Conservation (phyloP, 495 filamentous ascomycete species). For the Echria macrotheca region DNA sequence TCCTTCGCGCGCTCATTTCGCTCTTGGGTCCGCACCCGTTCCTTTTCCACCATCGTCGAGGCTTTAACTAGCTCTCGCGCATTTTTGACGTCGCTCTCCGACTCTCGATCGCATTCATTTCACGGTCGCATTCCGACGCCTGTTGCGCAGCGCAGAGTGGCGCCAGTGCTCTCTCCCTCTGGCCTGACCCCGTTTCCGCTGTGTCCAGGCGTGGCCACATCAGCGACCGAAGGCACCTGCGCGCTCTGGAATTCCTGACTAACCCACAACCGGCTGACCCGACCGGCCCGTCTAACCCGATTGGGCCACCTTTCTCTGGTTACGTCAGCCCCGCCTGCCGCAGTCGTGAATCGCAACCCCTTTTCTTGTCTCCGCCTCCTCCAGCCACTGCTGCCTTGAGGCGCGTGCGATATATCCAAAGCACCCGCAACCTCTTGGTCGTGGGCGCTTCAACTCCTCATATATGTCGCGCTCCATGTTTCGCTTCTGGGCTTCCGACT, state of each 20-base stretch:
- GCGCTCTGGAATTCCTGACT: conserved; percentile 4
- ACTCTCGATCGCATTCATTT: conserved; percentile 1
- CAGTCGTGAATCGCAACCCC: conserved; percentile 7
- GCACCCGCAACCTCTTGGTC: conserved; percentile 15
- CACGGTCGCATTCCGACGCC: conserved; percentile 10
- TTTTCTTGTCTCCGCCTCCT: conserved; percentile 5
- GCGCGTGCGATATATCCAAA: conserved; percentile 8
- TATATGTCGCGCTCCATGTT: conserved; percentile 39
- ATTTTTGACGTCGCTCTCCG: conserved; percentile 12
- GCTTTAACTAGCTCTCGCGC: conserved; percentile 38
- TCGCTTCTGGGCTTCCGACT: conserved; percentile 46
- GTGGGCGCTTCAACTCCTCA: conserved; percentile 5
- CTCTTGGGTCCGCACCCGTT: conserved; percentile 11
- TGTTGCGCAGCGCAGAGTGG: conserved; percentile 12
- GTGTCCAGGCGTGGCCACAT: conserved; percentile 27
- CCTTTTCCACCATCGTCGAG: conserved; percentile 20
- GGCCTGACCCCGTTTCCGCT: conserved; percentile 22
- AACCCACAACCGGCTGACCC: conserved; percentile 8
- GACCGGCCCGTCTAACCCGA: neutral
- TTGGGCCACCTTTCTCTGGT: conserved; percentile 9
- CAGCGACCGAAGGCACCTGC: conserved; percentile 14
- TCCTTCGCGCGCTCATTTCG: conserved; percentile 26
- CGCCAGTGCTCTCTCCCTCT: conserved; percentile 15
- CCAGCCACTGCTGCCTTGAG: conserved; percentile 23
- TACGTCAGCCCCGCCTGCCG: conserved; percentile 21